Percentiles rank a stretch among this genome's conserved stretches.
phyloP scores from a whole-genome alignment of 306 rosid genomes.

The Glycyrrhiza uralensis region DNA sequence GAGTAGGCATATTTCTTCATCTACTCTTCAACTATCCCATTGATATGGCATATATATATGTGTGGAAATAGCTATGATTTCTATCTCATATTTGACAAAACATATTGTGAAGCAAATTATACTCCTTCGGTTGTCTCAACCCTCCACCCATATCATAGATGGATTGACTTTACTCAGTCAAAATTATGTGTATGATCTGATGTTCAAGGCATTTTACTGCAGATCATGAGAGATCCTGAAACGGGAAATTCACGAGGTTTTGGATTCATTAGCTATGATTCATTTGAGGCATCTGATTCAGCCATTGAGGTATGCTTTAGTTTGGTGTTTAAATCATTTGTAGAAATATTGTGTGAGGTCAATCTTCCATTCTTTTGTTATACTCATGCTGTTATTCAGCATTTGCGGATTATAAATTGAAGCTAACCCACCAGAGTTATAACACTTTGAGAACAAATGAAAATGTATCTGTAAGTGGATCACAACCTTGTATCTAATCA shows the following conservation, averaged over 20 bases:
- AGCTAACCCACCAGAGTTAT: background rate
- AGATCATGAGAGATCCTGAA: slow-evolving; percentile 99
- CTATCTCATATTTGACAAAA: background rate
- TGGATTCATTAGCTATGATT: slow-evolving; percentile 97
- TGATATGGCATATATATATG: slow-evolving; percentile 5
- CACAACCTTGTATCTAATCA: background rate
- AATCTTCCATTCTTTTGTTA: slow-evolving; percentile 13
- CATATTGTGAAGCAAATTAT: background rate
- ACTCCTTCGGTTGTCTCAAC: background rate
- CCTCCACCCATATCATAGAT: background rate
- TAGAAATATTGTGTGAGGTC: background rate
- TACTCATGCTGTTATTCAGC: background rate
- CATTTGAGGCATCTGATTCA: slow-evolving; percentile 97
- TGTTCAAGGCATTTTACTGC: slow-evolving; percentile 18
- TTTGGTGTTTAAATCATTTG: slow-evolving; percentile 6
- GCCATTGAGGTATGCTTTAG: slow-evolving; percentile 78
- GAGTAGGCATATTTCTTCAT: background rate
- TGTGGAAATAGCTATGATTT: background rate
- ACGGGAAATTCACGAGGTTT: slow-evolving; percentile 97
- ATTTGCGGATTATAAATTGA: background rate
- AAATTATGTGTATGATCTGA: slow-evolving; percentile 31
- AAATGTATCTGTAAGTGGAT: background rate
- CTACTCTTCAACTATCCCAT: background rate
- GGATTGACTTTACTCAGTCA: background rate
- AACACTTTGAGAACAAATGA: background rate